Percentiles rank a stretch among this genome's conserved stretches.
These are phyloP conservation scores for Fraxinus sp. DNA, from an alignment of 305 asterid species.

Conservation along the genomic window DNA sequence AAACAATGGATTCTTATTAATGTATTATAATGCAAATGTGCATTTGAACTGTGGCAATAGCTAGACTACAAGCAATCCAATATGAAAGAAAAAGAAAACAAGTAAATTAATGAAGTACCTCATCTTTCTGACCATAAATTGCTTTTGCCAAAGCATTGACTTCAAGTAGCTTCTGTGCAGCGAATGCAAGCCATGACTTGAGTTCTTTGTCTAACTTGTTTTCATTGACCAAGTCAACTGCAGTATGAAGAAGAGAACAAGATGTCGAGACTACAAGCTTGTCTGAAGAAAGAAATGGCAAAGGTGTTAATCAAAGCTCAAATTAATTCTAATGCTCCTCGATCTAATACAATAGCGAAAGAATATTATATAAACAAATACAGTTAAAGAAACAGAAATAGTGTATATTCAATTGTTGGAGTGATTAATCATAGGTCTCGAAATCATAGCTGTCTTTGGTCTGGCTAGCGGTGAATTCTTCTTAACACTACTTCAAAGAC, in stretches of 20 bases:
- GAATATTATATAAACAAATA: neutral
- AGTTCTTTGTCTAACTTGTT: constrained; percentile 53
- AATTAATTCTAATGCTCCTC: constrained; percentile 9
- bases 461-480: neutral
- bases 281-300: constrained; percentile 34
- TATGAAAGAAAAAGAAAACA: neutral
- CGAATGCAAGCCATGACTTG: constrained; percentile 69
- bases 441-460: neutral
- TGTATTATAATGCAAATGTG: neutral
- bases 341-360: constrained; percentile 4
- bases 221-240: constrained; percentile 65
- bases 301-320: constrained; percentile 1
- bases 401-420: neutral
- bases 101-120: constrained; percentile 34
- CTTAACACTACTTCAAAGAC: neutral
- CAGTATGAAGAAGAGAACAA: constrained; percentile 65
- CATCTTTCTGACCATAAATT: constrained; percentile 48
- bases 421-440: neutral
- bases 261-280: constrained; percentile 64
- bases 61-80: neutral
- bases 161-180: constrained; percentile 63
- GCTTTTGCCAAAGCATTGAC: constrained; percentile 56
- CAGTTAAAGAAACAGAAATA: neutral
- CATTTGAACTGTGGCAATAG: neutral
- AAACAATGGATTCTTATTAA: neutral